Percentiles rank a stretch among this genome's conserved stretches.
phyloP scores from a whole-genome alignment of 768 basidiomycete species.

The Sporobolomyces pararoseus region DNA sequence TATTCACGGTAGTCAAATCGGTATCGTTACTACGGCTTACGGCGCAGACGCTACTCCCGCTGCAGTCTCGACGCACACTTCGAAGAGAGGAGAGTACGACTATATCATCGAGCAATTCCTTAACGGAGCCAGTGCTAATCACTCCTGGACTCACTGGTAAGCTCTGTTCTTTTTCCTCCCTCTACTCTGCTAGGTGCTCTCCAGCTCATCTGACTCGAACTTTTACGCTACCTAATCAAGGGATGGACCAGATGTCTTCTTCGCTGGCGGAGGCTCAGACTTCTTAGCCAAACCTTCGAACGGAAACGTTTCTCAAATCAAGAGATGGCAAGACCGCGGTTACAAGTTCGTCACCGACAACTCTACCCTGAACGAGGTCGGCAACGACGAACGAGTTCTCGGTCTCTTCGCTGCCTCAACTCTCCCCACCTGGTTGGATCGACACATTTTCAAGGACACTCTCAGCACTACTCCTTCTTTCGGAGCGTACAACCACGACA shows the following conservation, averaged over 20 bases:
- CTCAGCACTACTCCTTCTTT: slow-evolving; percentile 23
- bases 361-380: slow-evolving; percentile 46
- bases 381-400: slow-evolving; percentile 47
- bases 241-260: slow-evolving; percentile 29
- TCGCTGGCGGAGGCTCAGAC: slow-evolving; percentile 40
- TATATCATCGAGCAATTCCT: slow-evolving; percentile 50
- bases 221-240: background rate
- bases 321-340: slow-evolving; percentile 42
- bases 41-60: slow-evolving; percentile 52
- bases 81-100: slow-evolving; percentile 47
- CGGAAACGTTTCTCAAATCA: slow-evolving; percentile 43
- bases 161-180: slow-evolving; percentile 41
- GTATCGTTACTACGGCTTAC: slow-evolving; percentile 51
- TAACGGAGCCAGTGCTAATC: slow-evolving; percentile 47
- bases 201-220: slow-evolving; percentile 1
- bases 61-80: slow-evolving; percentile 46
- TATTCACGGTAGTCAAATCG: slow-evolving; percentile 47
- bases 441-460: slow-evolving; percentile 48
- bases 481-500: background rate
- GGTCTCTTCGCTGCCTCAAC: slow-evolving; percentile 49
- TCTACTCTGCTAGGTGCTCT: slow-evolving; percentile 37
- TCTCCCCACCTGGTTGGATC: slow-evolving; percentile 52
- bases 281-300: slow-evolving; percentile 38
- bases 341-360: slow-evolving; percentile 49
- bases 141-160: slow-evolving; percentile 49